Evolutionary conservation across 2,329 filamentous ascomycete genomes (phyloP), one percentile per base, ranked within the genome.

Genomic region (Cercospora zeina): DNA sequence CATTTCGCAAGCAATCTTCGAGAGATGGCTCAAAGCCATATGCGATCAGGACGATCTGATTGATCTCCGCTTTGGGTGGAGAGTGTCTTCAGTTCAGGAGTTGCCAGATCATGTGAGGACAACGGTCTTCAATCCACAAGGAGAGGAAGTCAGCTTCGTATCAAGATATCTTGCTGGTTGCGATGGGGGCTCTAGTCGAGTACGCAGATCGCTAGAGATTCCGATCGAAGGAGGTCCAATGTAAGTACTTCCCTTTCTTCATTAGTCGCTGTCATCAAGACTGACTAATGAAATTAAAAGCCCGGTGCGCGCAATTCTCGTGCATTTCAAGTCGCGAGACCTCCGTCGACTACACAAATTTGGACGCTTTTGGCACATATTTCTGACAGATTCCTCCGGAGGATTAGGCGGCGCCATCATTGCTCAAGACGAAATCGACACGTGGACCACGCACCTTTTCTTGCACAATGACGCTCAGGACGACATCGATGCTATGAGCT

Each of bases 151-250:
- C 42, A 47, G 11, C 42, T 47, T 47, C 2, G 42, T 47, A 13
- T 24, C 42, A 47, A 47, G 14, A 47, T 47, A 47, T 47, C 42
- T 47, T 47, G 42, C 42, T 47, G 42, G 42, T 47, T 47, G 42
- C 42, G 42, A 47, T n/a, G 42, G 42, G 4, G 42, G 42, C 21
- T 47, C 42, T 19, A 47, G 42, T 47, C 11, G 42, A 2, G 42
- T 47, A 13, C 42, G 42, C 21, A 24, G 21, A 27, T 47, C 42
- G 42, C 42, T 47, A 10, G 42, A 8, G 4, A 47, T 47, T 2
- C 21, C 42, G 19, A 27, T 27, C 3, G 42, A 47, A 24, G 42
- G 42, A 47, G 42, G 42, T 9, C 42, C 42, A 47, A 47, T 47
- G 42, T 27, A 47, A 24, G 42, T 47, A 19, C 21, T 14, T 27